Evolutionary conservation across 1,284 basidiomycete species (phyloP), one percentile per base, ranked within the genome.

Genomic region (Moniliella sp.): DNA sequence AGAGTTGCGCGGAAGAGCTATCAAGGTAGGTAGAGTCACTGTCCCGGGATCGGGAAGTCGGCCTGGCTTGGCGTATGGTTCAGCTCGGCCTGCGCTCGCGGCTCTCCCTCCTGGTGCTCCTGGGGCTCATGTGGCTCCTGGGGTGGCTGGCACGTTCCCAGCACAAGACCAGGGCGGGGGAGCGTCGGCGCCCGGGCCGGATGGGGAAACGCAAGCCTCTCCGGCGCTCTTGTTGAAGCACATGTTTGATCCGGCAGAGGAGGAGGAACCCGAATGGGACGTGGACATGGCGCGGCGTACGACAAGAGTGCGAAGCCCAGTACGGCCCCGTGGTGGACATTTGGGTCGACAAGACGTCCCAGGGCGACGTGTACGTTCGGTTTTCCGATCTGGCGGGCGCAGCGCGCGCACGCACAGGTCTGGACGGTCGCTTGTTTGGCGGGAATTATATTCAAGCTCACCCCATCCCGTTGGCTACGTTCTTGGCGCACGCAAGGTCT

Each of bases 191-290:
- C n/a, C n/a, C n/a, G n/a, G n/a, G n/a, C n/a, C n/a, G n/a, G n/a
- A n/a, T n/a, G n/a, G n/a, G n/a, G n/a, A n/a, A n/a, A n/a, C n/a
- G n/a, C n/a, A n/a, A n/a, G n/a, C n/a, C 36, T 36, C 48, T 45
- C 71, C 72, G 31, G 86, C 75, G 31, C 72, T 91, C 19, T 64
- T 93, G 21, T 64, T 97, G 45, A 80, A 76, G 63, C 83, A 97
- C 53, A 93, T 94, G 81, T 97, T 99, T 61, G 69, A 84, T 58
- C 82, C 88, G 7, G 83, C 82, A 64, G 80, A 93, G n/a, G 91
- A 97, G 68, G 86, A 80, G 14, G 88, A 88, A 45, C 71, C 70
- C 18, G 80, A 91, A 50, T 99, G 88, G 91, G 83, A 94, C 59
- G 76, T 73, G 40, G 91, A 94, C 34, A 75, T 99, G 19, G 80